Evolutionary conservation across 2,329 filamentous ascomycete species (phyloP).

Genomic region (Bipolaris cookei): DNA sequence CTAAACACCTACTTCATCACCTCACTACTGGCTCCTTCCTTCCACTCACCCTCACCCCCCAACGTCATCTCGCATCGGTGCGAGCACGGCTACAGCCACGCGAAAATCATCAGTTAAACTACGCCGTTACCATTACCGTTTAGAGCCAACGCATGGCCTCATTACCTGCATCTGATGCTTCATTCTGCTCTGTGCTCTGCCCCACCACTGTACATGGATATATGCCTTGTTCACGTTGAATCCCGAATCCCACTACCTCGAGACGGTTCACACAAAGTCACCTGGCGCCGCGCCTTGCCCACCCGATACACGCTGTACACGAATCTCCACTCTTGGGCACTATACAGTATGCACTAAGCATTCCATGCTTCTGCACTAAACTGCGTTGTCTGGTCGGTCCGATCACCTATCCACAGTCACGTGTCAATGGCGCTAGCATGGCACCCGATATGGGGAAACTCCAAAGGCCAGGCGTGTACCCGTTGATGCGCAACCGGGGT

Average conservation of each 20-base stretch:
- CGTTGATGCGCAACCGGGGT: conserved; percentile 10
- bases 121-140: neutral
- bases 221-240: neutral
- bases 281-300: conserved; percentile 3
- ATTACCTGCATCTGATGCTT: neutral
- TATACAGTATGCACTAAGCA: conserved; percentile 9
- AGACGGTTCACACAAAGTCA: neutral
- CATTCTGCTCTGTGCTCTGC: neutral
- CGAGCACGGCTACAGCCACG: conserved; percentile 1
- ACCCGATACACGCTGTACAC: conserved; percentile 2
- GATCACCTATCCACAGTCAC: conserved; percentile 6
- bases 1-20: neutral
- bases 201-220: neutral
- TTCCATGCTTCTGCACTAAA: conserved; percentile 14
- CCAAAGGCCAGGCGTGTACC: neutral
- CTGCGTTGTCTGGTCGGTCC: conserved; percentile 7
- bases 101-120: conserved; percentile 1
- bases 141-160: neutral
- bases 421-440: conserved; percentile 2
- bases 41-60: neutral
- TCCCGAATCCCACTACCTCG: neutral
- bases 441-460: conserved; percentile 3
- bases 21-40: neutral
- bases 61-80: conserved; percentile 8
- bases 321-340: conserved; percentile 7